These are phyloP conservation scores for Monosporascus sp. DNA, from an alignment of 2,329 filamentous ascomycete species.

Conservation along the genomic window DNA sequence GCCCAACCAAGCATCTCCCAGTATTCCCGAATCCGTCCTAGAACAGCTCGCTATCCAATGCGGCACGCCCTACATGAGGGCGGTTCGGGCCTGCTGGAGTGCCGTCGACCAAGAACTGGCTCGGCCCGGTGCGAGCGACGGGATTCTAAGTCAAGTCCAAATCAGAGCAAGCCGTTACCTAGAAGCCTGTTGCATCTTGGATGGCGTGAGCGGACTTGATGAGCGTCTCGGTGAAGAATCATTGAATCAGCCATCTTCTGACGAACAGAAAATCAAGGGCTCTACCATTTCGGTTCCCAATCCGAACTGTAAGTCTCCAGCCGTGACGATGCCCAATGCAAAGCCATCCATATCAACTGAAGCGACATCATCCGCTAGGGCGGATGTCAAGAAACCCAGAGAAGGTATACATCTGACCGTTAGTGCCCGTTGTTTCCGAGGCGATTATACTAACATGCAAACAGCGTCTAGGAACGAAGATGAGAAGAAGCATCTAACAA, in stretches of 20 bases:
- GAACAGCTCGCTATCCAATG: constrained; percentile 62
- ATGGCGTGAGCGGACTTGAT: constrained; percentile 53
- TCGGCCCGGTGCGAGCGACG: constrained; percentile 41
- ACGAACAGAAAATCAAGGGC: constrained; percentile 3
- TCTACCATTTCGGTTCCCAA: constrained; percentile 10
- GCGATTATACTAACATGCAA: constrained; percentile 7
- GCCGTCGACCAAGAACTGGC: constrained; percentile 60
- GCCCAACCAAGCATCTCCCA: constrained; percentile 38
- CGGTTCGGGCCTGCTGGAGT: constrained; percentile 65
- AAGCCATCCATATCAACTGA: constrained; percentile 8
- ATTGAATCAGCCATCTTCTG: constrained; percentile 11
- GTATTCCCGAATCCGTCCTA: constrained; percentile 56
- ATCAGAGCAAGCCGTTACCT: constrained; percentile 52
- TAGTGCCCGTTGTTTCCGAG: constrained; percentile 1
- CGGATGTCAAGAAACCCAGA: constrained; percentile 4
- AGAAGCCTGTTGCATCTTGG: constrained; percentile 57
- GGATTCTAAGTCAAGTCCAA: constrained; percentile 49
- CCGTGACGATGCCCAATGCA: constrained; percentile 4
- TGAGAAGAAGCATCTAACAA: constrained; percentile 9
- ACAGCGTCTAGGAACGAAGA: constrained; percentile 10
- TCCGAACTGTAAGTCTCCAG: constrained; percentile 7
- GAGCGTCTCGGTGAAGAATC: constrained; percentile 45
- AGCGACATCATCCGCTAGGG: constrained; percentile 2
- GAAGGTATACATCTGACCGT: constrained; percentile 8
- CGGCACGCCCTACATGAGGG: constrained; percentile 69